Evolutionary conservation across 495 filamentous ascomycete genomes (phyloP).

Genomic region (Clavariopsis aquatica): DNA sequence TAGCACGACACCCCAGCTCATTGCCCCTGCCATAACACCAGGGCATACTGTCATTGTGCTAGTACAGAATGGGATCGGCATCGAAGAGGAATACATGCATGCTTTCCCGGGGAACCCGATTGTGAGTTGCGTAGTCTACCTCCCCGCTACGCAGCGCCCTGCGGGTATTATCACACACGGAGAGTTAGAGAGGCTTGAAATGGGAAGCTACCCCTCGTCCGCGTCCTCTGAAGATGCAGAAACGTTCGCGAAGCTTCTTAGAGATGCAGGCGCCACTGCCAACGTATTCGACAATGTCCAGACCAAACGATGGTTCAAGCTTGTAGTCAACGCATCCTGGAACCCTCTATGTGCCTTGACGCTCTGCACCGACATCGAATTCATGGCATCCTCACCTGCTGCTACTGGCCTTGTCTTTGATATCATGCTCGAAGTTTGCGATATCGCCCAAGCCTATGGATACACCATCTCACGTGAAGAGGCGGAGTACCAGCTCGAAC

Average conservation of each 20-base stretch:
- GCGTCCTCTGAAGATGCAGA: constrained; percentile 36
- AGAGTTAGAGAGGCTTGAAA: constrained; percentile 47
- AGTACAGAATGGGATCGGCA: constrained; percentile 59
- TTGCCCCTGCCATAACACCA: constrained; percentile 48
- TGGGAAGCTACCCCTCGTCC: constrained; percentile 52
- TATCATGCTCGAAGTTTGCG: constrained; percentile 56
- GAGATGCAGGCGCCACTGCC: constrained; percentile 46
- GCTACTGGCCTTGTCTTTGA: constrained; percentile 45
- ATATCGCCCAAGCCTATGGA: constrained; percentile 49
- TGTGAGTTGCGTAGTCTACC: constrained; percentile 53
- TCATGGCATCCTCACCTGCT: constrained; percentile 45
- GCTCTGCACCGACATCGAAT: constrained; percentile 48
- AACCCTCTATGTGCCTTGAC: constrained; percentile 57
- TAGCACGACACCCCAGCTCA: constrained; percentile 42
- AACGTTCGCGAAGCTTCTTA: constrained; percentile 47
- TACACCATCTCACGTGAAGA: constrained; percentile 44
- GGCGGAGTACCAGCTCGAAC: constrained; percentile 46
- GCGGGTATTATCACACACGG: constrained; percentile 39
- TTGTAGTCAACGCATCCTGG: constrained; percentile 54
- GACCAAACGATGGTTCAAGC: constrained; percentile 54
- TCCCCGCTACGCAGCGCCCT: constrained; percentile 50
- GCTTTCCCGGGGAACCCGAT: constrained; percentile 52
- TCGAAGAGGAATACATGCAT: constrained; percentile 51
- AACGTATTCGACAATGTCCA: constrained; percentile 53
- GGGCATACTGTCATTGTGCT: constrained; percentile 53